phyloP scores from a whole-genome alignment of 2,329 filamentous ascomycete genomes.

The Phialophora chinensis region DNA sequence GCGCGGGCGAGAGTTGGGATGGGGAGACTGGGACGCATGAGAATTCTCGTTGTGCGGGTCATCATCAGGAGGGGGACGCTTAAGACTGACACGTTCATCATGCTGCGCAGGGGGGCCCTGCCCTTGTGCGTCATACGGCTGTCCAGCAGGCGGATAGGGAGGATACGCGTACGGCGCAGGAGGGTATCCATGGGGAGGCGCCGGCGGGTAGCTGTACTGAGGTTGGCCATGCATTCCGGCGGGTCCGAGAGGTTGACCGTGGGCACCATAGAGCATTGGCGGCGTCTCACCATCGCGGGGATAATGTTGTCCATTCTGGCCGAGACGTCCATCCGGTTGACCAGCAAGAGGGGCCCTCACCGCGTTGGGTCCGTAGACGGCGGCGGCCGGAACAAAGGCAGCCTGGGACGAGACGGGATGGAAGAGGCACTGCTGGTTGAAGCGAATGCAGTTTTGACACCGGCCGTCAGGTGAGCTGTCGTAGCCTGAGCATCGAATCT shows the following conservation, averaged over 20 bases:
- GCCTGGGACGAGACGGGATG: slow-evolving; percentile 76
- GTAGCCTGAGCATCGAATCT: slow-evolving; percentile 79
- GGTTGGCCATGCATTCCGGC: slow-evolving; percentile 41
- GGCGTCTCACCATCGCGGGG: slow-evolving; percentile 37
- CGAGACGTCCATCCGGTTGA: slow-evolving; percentile 40
- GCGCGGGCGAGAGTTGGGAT: slow-evolving; percentile 47
- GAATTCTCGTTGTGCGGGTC: slow-evolving; percentile 41
- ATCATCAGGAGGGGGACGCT: slow-evolving; percentile 41
- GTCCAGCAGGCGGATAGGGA: slow-evolving; percentile 29
- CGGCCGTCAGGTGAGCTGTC: slow-evolving; percentile 73
- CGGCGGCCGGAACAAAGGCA: slow-evolving; percentile 74
- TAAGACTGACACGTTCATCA: slow-evolving; percentile 56
- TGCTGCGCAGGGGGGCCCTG: slow-evolving; percentile 45
- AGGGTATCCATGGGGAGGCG: slow-evolving; percentile 42
- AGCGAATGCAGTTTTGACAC: slow-evolving; percentile 74
- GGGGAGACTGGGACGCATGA: slow-evolving; percentile 43
- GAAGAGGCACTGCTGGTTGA: slow-evolving; percentile 79
- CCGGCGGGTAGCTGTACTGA: slow-evolving; percentile 49
- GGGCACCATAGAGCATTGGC: slow-evolving; percentile 55
- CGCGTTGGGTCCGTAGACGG: slow-evolving; percentile 61
- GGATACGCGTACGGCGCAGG: slow-evolving; percentile 37
- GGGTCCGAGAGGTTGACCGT: slow-evolving; percentile 56
- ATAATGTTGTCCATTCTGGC: slow-evolving; percentile 44
- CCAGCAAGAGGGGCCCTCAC: slow-evolving; percentile 41
- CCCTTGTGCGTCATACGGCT: slow-evolving; percentile 44